Conservation (phyloP, 2,329 filamentous ascomycete species). For the Paracorniculantispora psalliotae region DNA sequence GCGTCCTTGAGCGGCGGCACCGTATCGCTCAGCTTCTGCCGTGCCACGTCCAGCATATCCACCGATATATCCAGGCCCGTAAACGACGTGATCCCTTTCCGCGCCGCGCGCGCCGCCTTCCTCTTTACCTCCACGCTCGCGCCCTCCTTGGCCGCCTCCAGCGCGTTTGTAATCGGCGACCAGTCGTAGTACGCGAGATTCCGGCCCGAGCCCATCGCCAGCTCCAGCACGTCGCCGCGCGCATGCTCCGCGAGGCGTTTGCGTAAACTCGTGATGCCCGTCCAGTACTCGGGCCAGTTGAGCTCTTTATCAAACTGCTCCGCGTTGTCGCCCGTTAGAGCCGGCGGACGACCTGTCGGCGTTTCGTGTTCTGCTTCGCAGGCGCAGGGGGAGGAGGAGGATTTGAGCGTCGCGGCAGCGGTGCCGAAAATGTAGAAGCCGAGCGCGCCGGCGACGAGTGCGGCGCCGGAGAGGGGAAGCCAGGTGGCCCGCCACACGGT, state of each 20-base stretch:
- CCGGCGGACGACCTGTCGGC: constrained; percentile 46
- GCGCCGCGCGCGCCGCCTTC: constrained; percentile 6
- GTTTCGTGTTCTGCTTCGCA: constrained; percentile 29
- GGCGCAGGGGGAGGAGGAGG: constrained; percentile 18
- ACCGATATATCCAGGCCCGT: constrained; percentile 58
- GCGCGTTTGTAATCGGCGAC: constrained; percentile 32
- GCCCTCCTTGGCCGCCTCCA: constrained; percentile 13
- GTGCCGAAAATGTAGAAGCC: constrained; percentile 43
- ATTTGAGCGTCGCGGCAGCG: constrained; percentile 30
- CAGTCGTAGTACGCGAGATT: constrained; percentile 58
- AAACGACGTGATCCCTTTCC: constrained; percentile 44
- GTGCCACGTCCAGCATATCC: constrained; percentile 56
- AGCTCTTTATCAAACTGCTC: constrained; percentile 55
- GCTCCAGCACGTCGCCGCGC: constrained; percentile 54
- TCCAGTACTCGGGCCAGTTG: constrained; percentile 51
- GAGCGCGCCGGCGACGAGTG: constrained; percentile 40
- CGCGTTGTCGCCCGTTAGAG: constrained; percentile 43
- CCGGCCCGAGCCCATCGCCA: constrained; percentile 58
- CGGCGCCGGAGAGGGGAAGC: constrained; percentile 42
- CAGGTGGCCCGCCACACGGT: constrained; percentile 35
- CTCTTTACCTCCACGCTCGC: constrained; percentile 7
- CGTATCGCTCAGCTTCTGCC: constrained; percentile 43
- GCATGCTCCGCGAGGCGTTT: constrained; percentile 43
- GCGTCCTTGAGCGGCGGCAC: constrained; percentile 35
- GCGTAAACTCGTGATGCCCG: constrained; percentile 50